These are phyloP conservation scores for Saitozyma podzolica DNA, from an alignment of 768 basidiomycete species.

Conservation along the genomic window DNA sequence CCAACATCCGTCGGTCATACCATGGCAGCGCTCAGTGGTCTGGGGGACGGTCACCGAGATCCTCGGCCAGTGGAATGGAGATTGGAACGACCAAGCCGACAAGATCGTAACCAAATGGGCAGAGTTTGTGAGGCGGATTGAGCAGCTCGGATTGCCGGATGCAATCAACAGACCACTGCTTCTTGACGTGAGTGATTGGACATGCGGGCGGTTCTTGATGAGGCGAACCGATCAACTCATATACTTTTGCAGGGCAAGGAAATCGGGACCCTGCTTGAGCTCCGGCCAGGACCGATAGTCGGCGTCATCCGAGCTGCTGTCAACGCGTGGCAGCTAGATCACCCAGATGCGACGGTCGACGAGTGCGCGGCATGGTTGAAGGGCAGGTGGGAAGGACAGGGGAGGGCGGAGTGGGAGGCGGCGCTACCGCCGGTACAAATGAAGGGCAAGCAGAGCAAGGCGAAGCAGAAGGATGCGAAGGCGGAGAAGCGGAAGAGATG, in stretches of 20 bases:
- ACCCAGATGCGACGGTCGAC: slow-evolving; percentile 67
- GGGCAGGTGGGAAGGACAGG: slow-evolving; percentile 26
- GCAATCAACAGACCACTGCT: slow-evolving; percentile 70
- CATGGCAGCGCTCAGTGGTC: slow-evolving; percentile 31
- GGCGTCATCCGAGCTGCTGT: slow-evolving; percentile 65
- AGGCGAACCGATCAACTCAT: too few relatives aligned
- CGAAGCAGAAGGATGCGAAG: slow-evolving; percentile 6
- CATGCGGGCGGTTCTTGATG: too few relatives aligned
- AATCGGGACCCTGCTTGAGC: slow-evolving; percentile 60
- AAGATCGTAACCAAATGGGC: slow-evolving; percentile 67
- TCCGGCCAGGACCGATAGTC: slow-evolving; percentile 70
- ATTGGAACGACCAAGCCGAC: slow-evolving; percentile 56
- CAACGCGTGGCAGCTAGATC: slow-evolving; percentile 79
- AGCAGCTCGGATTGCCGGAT: slow-evolving; percentile 63
- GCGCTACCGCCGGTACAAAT: slow-evolving; percentile 11
- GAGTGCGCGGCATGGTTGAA: slow-evolving; percentile 70
- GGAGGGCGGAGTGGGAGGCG: slow-evolving; percentile 31
- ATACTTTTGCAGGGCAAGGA: slow-evolving; percentile 65
- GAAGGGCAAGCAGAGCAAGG: slow-evolving; percentile 7
- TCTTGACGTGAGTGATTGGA: slow-evolving; percentile 68
- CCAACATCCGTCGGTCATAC: slow-evolving; percentile 40
- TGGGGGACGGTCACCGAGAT: slow-evolving; percentile 25
- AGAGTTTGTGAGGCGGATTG: slow-evolving; percentile 62
- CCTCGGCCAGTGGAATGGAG: slow-evolving; percentile 18
- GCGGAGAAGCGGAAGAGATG: slow-evolving; percentile 16